Percentiles rank a stretch among this genome's conserved stretches.
phyloP scores from a whole-genome alignment of 371 early-diverging fungal genomes.

The Basidiobolus meristosporus region DNA sequence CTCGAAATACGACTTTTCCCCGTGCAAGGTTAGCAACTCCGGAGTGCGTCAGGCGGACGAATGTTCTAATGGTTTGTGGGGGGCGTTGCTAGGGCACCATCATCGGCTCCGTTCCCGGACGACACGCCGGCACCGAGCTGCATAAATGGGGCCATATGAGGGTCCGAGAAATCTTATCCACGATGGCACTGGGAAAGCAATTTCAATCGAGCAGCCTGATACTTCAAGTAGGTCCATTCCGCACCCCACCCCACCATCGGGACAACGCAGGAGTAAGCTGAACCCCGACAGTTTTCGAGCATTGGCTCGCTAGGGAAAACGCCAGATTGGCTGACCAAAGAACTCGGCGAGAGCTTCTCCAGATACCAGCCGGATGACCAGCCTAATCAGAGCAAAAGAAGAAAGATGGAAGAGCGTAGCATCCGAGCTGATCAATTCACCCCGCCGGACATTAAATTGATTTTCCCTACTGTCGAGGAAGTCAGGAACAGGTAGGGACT shows the following conservation, averaged over 20 bases:
- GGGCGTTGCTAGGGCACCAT: conserved; percentile 10
- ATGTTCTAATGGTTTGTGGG: no score
- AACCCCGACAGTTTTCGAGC: conserved; percentile 26
- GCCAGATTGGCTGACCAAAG: conserved; percentile 16
- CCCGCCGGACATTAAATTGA: conserved; percentile 8
- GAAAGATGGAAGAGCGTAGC: no score
- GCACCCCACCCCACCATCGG: no score
- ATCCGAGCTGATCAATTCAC: no score
- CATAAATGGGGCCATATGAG: conserved; percentile 27
- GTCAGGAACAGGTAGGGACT: conserved; percentile 22
- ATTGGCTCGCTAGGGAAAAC: conserved; percentile 20
- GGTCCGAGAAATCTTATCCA: conserved; percentile 11
- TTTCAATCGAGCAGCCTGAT: not conserved
- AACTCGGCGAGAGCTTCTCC: conserved; percentile 8
- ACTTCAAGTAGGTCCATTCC: not conserved
- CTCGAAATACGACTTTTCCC: conserved; percentile 20
- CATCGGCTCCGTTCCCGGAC: conserved; percentile 24
- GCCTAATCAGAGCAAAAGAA: no score
- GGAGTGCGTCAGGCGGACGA: not conserved
- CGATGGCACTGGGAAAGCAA: not conserved
- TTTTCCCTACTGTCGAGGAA: conserved; percentile 37
- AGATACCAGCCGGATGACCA: no score
- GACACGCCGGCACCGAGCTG: conserved; percentile 10
- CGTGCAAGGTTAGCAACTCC: conserved; percentile 10
- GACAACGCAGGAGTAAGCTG: no score